A percentile compares a stretch with the other conserved stretches of the same genome.
phyloP scores from a whole-genome alignment of 768 basidiomycete genomes.

The Lactarius indigo region DNA sequence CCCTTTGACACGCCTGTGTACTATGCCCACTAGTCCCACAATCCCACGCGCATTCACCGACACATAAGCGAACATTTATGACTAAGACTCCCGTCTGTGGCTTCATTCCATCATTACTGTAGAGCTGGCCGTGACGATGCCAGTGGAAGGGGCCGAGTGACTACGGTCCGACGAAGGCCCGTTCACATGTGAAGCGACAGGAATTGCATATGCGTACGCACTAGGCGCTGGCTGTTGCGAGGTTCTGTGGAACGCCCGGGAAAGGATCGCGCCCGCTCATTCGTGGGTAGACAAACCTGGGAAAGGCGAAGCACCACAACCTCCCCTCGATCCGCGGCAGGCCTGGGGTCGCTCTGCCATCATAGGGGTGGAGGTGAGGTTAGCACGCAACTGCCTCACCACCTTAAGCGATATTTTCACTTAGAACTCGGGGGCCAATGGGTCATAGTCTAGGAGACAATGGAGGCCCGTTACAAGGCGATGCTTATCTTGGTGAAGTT shows the following conservation, averaged over 20 bases:
- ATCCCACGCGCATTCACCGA: conserved; percentile 1
- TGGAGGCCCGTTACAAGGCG: conserved; percentile 9
- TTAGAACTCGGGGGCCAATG: background rate
- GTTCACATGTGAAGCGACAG: conserved; percentile 9
- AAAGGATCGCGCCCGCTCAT: conserved; percentile 17
- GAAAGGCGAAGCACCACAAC: conserved; percentile 3
- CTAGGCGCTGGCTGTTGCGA: conserved; percentile 11
- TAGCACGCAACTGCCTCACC: conserved; percentile 14
- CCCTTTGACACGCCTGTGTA: background rate
- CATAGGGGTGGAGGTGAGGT: conserved; percentile 11
- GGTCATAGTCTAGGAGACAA: conserved; percentile 1
- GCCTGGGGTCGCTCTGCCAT: background rate
- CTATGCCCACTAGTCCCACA: background rate
- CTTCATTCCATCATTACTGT: background rate
- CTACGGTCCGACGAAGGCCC: conserved; percentile 3
- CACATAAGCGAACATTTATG: conserved; percentile 3
- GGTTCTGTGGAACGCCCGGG: conserved; percentile 12
- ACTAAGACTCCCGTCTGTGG: background rate
- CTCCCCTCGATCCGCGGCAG: conserved; percentile 16
- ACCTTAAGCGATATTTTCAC: background rate
- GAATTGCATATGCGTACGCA: conserved; percentile 9
- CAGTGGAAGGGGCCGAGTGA: background rate
- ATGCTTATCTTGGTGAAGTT: conserved; percentile 21
- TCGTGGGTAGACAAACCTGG: conserved; percentile 1
- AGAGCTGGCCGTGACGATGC: conserved; percentile 1